These are phyloP conservation scores for Candida schatavii DNA, from an alignment of 805 yeast species.

Conservation along the genomic window DNA sequence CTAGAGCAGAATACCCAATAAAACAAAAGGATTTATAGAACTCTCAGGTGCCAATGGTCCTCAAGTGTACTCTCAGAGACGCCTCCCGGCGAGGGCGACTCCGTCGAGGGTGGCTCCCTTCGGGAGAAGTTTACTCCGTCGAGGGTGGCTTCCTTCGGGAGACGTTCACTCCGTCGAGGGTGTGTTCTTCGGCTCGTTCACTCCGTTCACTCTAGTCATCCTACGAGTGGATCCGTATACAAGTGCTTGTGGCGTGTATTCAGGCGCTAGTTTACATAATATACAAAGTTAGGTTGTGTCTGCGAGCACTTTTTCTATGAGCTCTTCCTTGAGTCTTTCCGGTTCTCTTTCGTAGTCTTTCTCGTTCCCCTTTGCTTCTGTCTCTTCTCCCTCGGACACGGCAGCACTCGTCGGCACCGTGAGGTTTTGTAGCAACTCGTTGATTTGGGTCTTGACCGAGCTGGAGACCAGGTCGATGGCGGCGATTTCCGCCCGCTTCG, in stretches of 20 bases:
- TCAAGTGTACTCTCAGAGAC: too few relatives aligned
- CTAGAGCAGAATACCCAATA: slow-evolving; percentile 10
- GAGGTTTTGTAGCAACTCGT: background rate
- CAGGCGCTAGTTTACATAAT: background rate
- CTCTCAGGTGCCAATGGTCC: too few relatives aligned
- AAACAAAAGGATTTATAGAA: background rate
- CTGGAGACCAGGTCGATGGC: slow-evolving; percentile 41
- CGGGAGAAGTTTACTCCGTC: background rate
- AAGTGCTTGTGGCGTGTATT: background rate
- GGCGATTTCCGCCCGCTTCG: slow-evolving; percentile 53
- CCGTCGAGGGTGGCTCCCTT: background rate
- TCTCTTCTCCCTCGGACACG: background rate
- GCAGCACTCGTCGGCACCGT: background rate
- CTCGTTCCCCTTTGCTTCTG: background rate
- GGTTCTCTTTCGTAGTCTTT: background rate
- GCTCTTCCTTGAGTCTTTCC: background rate
- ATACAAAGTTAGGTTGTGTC: background rate
- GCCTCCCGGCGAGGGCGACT: background rate
- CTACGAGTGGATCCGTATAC: too few relatives aligned
- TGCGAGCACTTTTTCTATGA: background rate
- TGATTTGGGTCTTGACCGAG: background rate
- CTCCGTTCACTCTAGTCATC: too few relatives aligned
- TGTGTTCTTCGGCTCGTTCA: too few relatives aligned
- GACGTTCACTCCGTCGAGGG: too few relatives aligned
- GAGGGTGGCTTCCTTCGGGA: background rate